A percentile compares a stretch with the other conserved stretches of the same genome.
Evolutionary conservation across 495 filamentous ascomycete species (phyloP).

Genomic region (Penicillium cosmopolitanum): DNA sequence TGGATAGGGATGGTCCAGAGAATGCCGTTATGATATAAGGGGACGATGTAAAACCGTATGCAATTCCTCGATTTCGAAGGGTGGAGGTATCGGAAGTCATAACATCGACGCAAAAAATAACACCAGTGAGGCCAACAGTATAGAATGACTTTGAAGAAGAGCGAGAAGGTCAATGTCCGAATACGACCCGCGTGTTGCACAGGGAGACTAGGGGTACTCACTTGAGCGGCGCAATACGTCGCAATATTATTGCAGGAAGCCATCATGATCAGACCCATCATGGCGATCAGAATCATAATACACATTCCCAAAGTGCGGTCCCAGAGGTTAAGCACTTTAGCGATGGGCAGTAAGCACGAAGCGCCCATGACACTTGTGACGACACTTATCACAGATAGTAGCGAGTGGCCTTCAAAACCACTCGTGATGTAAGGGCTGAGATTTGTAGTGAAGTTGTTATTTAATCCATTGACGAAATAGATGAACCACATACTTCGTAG

Average conservation of each 20-base stretch:
- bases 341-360: slow-evolving; percentile 50
- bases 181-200: not conserved
- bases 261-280: slow-evolving; percentile 53
- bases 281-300: slow-evolving; percentile 49
- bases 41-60: slow-evolving; percentile 60
- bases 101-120: slow-evolving; percentile 57
- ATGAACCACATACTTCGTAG: slow-evolving; percentile 31
- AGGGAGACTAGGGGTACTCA: slow-evolving; percentile 18
- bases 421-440: slow-evolving; percentile 30
- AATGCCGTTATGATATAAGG: slow-evolving; percentile 54
- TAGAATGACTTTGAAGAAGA: slow-evolving; percentile 45
- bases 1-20: slow-evolving; percentile 29
- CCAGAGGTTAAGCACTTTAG: slow-evolving; percentile 69
- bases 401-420: slow-evolving; percentile 33
- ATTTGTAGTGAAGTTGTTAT: slow-evolving; percentile 4
- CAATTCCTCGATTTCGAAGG: slow-evolving; percentile 61
- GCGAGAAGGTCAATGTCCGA: not conserved
- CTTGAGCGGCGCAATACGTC: slow-evolving; percentile 51
- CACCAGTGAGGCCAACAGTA: slow-evolving; percentile 55
- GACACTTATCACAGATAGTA: slow-evolving; percentile 36
- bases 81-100: slow-evolving; percentile 65
- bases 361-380: slow-evolving; percentile 52
- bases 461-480: slow-evolving; percentile 24
- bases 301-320: slow-evolving; percentile 50
- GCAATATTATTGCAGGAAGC: slow-evolving; percentile 48